Evolutionary conservation across 208 protist genomes (phyloP).

Genomic region (Vickermania spadyakhi): DNA sequence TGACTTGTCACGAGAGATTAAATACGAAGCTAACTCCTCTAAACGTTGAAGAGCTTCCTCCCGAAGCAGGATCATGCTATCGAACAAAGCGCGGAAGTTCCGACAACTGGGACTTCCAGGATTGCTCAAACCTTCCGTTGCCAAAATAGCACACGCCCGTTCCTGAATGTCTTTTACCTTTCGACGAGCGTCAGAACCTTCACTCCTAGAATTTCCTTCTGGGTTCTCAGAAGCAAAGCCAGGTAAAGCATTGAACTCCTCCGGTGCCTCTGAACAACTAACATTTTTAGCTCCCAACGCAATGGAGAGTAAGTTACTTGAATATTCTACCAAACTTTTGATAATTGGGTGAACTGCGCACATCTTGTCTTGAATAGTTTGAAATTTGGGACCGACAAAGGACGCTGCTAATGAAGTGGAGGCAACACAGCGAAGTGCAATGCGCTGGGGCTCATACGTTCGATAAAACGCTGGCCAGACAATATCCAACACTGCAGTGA

Average conservation of each 20-base stretch:
- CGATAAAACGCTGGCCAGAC: slow-evolving; percentile 76
- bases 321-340: slow-evolving; percentile 28
- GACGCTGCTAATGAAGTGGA: slow-evolving; percentile 1
- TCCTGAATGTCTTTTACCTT: slow-evolving; percentile 19
- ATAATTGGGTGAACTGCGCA: slow-evolving; percentile 45
- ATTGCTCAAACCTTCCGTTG: slow-evolving; percentile 41
- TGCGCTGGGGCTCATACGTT: slow-evolving; percentile 57
- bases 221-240: no score
- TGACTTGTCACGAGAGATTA: slow-evolving; percentile 14
- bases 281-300: slow-evolving; percentile 7
- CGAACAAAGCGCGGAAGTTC: slow-evolving; percentile 47
- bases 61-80: slow-evolving; percentile 58
- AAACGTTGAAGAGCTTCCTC: slow-evolving; percentile 53
- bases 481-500: slow-evolving; percentile 57
- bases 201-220: no score
- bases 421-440: slow-evolving; percentile 31
- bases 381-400: neutral
- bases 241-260: no score
- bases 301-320: slow-evolving; percentile 21
- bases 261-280: no score
- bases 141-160: slow-evolving; percentile 41
- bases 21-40: slow-evolving; percentile 20
- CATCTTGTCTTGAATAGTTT: slow-evolving; percentile 15
- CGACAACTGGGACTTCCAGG: slow-evolving; percentile 31
- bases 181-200: no score